Evolutionary conservation across 352 stramenopile species (phyloP), one percentile per base, ranked within the genome.

Genomic region (Globisporangium sylvaticum): DNA sequence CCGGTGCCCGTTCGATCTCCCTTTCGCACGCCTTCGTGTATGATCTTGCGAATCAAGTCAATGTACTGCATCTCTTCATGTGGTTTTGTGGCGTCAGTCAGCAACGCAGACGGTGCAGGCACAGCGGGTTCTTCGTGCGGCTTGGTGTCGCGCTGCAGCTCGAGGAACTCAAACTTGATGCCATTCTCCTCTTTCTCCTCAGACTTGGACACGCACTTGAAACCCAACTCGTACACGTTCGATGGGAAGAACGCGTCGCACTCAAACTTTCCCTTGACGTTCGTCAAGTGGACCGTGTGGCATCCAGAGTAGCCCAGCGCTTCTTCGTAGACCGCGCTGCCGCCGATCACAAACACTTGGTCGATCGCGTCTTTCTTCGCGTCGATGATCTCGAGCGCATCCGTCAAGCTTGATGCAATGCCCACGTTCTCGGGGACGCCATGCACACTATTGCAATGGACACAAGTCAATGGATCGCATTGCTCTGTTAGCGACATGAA

Each of bases 1-100:
- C 98, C 98, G 0, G 97, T 99, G 24, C 97, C 97, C 5, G 98
- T 99, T 54, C 98, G 93, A 81, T 99, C 98, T 42, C 87, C 97
- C 54, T 98, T 93, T 37, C 83, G 73, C 2, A 93, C 85, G 31
- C 98, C 98, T 74, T 98, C 85, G 2, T 91, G 79, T 64, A 99
- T 78, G 67, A 99, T 99, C 65, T 98, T 92, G 53, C 89, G 85
- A 72, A 99, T 98, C 65, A 99, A 74, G 25, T 98, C 80, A 24
- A 99, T 79, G 42, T 91, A 92, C 74, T 92, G 84, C 70, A 82
- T 66, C 69, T 91, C 83, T 59, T 91, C 77, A 37, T 91, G 83
- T 1, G 75, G 72, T 50, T 54, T 69, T 0, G 24, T 58, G 18
- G 34, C 27, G 12, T 77, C 71, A 2, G 42, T 22, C 0, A 58